Evolutionary conservation across 1,284 basidiomycete genomes (phyloP), one percentile per base, ranked within the genome.

Genomic region (Rhodotorula glutinis): DNA sequence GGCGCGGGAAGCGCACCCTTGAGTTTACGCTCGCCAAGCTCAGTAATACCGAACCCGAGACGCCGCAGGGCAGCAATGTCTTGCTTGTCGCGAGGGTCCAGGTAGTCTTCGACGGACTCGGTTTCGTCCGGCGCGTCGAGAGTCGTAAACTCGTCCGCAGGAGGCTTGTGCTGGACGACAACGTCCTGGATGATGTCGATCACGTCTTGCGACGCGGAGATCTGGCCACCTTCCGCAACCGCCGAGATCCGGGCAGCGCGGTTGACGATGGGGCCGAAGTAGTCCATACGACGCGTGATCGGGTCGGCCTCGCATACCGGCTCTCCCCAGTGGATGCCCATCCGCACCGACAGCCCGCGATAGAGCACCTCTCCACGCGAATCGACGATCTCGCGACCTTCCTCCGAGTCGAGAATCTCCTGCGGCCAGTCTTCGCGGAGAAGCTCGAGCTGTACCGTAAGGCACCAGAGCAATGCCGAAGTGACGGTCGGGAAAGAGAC

Each of bases 271-370:
- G 91, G 88, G 1, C 92, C 92, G 75, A 94, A 91, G 80, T 96
- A 96, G 80, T 98, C 95, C 96, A 99, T 98, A 33, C 96, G 88
- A 69, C 88, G 83, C 9, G 94, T 98, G 77, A 96, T 90, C 2
- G 92, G 90, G 79, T 99, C 96, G 16, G 86, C 85, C 77, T 98
- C 94, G 78, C 93, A 98, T 53, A 92, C 85, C 0, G 96, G 96
- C 33, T 80, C 80, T 43, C 96, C 96, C 79, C 90, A 94, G 79
- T 98, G 96, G 56, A 98, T 89, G 54, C 96, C 95, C 95, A 99
- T 98, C 52, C 96, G 87, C 4, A 98, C 91, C 25, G 92, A 92
- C 23, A 99, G 81, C 14, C 95, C 96, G 11, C 93, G 86, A 59
- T 91, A 88, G 68, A 98, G 85, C 58, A 94, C 77, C 65, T 83